Evolutionary conservation across 257 asterid genomes (phyloP).

Genomic region (Leonotis leonurus): DNA sequence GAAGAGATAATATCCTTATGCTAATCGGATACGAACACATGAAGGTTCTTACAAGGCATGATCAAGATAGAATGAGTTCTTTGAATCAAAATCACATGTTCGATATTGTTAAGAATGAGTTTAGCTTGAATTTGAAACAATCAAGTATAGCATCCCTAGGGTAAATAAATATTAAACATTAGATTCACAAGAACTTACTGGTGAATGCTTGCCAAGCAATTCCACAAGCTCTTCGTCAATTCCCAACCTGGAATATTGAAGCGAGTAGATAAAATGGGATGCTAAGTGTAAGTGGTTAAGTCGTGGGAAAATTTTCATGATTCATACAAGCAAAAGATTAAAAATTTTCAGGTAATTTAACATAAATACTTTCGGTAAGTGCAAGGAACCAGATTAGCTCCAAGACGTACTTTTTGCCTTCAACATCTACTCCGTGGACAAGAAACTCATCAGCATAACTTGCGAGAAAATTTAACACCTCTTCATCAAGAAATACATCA

Average conservation of each 20-base stretch:
- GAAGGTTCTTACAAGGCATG: neutral
- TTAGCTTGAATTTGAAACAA: conserved; percentile 9
- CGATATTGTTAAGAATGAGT: neutral
- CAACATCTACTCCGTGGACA: conserved; percentile 98
- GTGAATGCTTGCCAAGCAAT: conserved; percentile 69
- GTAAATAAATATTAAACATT: neutral
- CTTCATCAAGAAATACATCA: conserved; percentile 63
- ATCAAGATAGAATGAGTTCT: neutral
- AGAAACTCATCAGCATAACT: conserved; percentile 81
- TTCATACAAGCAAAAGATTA: neutral
- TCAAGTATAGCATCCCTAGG: neutral
- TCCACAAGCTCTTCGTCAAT: conserved; percentile 94
- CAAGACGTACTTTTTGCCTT: conserved; percentile 75
- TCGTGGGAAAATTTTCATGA: neutral
- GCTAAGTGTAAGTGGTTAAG: neutral
- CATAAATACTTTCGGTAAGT: neutral
- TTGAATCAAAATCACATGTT: neutral
- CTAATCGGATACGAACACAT: neutral
- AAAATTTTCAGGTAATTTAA: conserved; percentile 3
- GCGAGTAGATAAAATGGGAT: conserved; percentile 6
- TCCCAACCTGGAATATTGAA: conserved; percentile 57
- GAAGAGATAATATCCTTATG: neutral
- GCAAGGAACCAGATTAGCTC: neutral
- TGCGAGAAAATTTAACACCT: conserved; percentile 63
- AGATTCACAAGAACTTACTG: conserved; percentile 36